Conservation (phyloP, 2,329 filamentous ascomycete species). For the Cercospora beticola region DNA sequence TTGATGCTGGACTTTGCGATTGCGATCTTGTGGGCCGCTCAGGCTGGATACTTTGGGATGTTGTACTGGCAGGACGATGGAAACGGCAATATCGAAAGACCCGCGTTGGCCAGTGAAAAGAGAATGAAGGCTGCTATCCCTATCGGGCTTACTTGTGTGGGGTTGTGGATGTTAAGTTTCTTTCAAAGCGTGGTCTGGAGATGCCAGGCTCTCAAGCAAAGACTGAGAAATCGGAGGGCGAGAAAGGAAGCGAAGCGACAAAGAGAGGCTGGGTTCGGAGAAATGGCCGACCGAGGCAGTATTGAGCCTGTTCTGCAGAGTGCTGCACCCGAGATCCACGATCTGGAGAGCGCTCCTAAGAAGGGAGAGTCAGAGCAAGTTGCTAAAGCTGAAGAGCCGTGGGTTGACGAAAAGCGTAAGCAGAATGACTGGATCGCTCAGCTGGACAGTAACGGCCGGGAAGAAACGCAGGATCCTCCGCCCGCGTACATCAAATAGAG, state of each 20-base stretch:
- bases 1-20: conserved; percentile 7
- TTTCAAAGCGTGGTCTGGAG: conserved; percentile 13
- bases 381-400: not conserved
- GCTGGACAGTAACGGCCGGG: not conserved
- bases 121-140: conserved; percentile 1
- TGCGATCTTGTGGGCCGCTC: conserved; percentile 10
- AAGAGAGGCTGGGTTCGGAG: not conserved
- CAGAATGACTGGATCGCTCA: conserved; percentile 5
- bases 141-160: conserved; percentile 3
- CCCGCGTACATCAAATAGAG: not conserved
- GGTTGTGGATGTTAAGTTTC: conserved; percentile 3
- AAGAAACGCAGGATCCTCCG: not conserved
- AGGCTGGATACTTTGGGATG: conserved; percentile 8
- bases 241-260: conserved; percentile 7
- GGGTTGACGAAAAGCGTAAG: conserved; percentile 11
- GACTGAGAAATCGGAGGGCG: not conserved
- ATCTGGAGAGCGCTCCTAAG: not conserved
- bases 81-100: not conserved
- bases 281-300: not conserved
- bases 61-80: conserved; percentile 1
- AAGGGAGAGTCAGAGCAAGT: not conserved
- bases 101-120: conserved; percentile 3
- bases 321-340: not conserved
- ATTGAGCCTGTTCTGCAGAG: not conserved
- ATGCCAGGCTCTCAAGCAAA: conserved; percentile 10